Conservation (phyloP, 306 rosid species). For the Trifolium fragiferum region DNA sequence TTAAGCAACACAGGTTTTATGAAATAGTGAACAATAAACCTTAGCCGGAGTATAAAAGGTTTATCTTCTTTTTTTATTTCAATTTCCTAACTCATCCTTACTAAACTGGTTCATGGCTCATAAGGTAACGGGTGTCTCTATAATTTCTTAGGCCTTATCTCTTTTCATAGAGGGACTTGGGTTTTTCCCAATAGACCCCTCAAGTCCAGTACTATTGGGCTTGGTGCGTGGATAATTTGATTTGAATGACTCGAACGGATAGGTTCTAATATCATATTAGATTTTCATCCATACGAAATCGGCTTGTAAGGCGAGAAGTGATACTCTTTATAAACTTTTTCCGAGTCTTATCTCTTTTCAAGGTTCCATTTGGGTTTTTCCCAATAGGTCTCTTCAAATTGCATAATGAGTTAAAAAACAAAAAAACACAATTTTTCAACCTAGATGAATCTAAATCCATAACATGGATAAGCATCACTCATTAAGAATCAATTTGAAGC, state of each 20-base stretch:
- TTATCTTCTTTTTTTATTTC: not conserved
- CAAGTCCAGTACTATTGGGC: too few species aligned
- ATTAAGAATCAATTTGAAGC: not conserved
- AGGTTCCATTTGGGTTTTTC: too few species aligned
- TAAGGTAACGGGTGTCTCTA: too few species aligned
- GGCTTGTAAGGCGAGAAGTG: too few species aligned
- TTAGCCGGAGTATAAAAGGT: too few species aligned
- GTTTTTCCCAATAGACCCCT: too few species aligned
- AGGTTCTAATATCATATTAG: too few species aligned
- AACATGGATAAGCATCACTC: slow-evolving; percentile 11
- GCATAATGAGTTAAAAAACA: not conserved
- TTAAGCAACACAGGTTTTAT: not conserved
- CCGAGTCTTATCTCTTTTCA: too few species aligned
- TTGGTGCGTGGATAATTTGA: not conserved
- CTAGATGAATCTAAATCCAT: not conserved
- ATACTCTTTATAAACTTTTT: not conserved
- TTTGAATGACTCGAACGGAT: not conserved
- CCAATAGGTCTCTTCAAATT: not conserved
- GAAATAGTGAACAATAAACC: too few species aligned
- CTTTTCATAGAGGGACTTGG: too few species aligned
- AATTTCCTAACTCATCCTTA: not conserved
- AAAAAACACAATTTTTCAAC: not conserved
- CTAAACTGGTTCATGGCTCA: not conserved
- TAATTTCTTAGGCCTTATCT: too few species aligned
- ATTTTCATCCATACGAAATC: not conserved